These are phyloP conservation scores for Angomonas deanei DNA, from an alignment of 208 protist genomes.

Conservation along the genomic window DNA sequence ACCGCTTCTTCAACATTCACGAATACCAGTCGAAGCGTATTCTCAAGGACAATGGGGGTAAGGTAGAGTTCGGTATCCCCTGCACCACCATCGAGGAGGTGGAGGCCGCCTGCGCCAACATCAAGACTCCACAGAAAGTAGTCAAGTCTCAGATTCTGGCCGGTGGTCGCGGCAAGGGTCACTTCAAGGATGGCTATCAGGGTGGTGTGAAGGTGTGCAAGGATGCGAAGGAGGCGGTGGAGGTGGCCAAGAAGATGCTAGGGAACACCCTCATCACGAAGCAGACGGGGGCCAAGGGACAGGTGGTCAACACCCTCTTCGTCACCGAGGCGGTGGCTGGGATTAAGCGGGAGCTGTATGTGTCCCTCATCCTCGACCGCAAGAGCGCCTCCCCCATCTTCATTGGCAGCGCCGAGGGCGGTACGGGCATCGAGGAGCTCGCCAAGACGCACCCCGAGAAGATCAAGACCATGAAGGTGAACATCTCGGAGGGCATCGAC, in stretches of 20 bases:
- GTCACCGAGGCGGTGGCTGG: slow-evolving; percentile 85
- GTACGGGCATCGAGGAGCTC: slow-evolving; percentile 98
- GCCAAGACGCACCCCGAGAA: slow-evolving; percentile 92
- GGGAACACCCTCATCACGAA: slow-evolving; percentile 98
- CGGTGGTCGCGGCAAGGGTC: slow-evolving; percentile 98
- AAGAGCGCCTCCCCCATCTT: slow-evolving; percentile 88
- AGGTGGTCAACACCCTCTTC: slow-evolving; percentile 87
- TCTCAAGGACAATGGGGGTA: slow-evolving; percentile 85
- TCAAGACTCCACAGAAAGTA: slow-evolving; percentile 91
- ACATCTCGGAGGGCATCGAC: slow-evolving; percentile 91
- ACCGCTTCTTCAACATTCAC: slow-evolving; percentile 90
- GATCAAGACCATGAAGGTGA: slow-evolving; percentile 94
- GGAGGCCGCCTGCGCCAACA: slow-evolving; percentile 82
- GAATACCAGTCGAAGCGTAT: slow-evolving; percentile 91
- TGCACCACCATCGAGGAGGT: slow-evolving; percentile 86
- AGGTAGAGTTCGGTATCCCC: slow-evolving; percentile 87
- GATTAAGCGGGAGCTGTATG: slow-evolving; percentile 97
- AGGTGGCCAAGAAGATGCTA: slow-evolving; percentile 95
- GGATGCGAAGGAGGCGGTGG: slow-evolving; percentile 76
- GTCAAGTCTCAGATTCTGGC: slow-evolving; percentile 99
- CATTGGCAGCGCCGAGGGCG: slow-evolving; percentile 93
- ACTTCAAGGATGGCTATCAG: slow-evolving; percentile 96
- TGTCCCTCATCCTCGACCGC: slow-evolving; percentile 98
- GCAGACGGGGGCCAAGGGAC: slow-evolving; percentile 96
- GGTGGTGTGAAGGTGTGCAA: slow-evolving; percentile 89